A percentile compares a stretch with the other conserved stretches of the same genome.
These are phyloP conservation scores for Salix purpurea DNA, from an alignment of 345 rosid species.

Conservation along the genomic window DNA sequence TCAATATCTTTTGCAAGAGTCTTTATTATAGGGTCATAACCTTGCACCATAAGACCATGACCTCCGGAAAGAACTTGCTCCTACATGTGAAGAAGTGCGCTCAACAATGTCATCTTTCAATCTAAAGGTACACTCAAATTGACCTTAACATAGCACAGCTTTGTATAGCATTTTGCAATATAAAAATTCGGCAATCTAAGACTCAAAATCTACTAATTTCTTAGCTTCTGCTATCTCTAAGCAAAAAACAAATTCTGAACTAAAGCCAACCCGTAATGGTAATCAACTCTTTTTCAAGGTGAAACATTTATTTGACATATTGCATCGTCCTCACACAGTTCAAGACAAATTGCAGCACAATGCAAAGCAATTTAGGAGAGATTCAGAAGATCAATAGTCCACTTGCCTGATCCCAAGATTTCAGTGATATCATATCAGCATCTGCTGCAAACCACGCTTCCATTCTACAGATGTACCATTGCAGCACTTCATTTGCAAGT, in stretches of 20 bases:
- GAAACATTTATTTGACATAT: not conserved
- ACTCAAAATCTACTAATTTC: not conserved
- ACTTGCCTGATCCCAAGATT: conserved; percentile 90
- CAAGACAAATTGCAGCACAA: not conserved
- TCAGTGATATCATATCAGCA: conserved; percentile 78
- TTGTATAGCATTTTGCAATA: not conserved
- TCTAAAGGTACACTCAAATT: not conserved
- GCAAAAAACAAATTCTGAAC: not conserved
- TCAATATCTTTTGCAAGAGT: conserved; percentile 76
- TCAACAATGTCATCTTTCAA: conserved; percentile 12
- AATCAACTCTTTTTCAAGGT: not conserved
- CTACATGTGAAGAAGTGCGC: conserved; percentile 34
- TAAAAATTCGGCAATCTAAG: not conserved
- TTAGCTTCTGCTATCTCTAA: not conserved
- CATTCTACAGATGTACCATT: conserved; percentile 90
- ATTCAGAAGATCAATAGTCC: not conserved
- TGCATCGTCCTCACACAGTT: not conserved
- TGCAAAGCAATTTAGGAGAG: not conserved
- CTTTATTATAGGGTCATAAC: conserved; percentile 76
- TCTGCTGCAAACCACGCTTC: conserved; percentile 97
- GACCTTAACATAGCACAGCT: not conserved
- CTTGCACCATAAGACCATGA: conserved; percentile 91
- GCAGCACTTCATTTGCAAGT: conserved; percentile 72
- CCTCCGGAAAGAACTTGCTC: conserved; percentile 89
- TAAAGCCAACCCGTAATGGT: not conserved